Percentiles rank a stretch among this genome's conserved stretches.
These are phyloP conservation scores for Phytopythium boreale DNA, from an alignment of 352 stramenopile species.

Conservation along the genomic window DNA sequence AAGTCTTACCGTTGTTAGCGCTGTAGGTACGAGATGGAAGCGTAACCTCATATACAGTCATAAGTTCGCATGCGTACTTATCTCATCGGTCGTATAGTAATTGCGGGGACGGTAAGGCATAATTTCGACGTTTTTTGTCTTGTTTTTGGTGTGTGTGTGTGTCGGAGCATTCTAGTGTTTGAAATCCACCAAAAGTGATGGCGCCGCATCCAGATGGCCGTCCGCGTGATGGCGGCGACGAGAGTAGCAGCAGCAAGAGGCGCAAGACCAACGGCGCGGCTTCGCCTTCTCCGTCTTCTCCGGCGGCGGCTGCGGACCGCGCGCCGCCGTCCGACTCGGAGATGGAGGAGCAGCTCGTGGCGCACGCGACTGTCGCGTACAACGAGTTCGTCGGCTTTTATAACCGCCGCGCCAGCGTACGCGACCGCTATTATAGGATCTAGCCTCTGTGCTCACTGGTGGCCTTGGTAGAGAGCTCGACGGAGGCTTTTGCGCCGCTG, in stretches of 20 bases:
- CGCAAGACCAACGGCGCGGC: background rate
- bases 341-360: constrained; percentile 76
- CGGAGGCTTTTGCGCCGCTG: no score
- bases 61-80: background rate
- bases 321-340: constrained; percentile 28
- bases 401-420: constrained; percentile 55
- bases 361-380: constrained; percentile 52
- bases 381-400: constrained; percentile 70
- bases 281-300: background rate
- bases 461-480: background rate
- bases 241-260: background rate
- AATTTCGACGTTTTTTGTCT: no score
- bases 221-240: background rate
- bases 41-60: background rate
- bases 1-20: background rate
- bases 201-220: background rate
- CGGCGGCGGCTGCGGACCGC: background rate
- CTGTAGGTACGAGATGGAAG: background rate
- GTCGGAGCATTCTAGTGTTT: no score
- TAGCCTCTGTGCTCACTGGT: background rate
- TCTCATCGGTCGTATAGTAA: background rate
- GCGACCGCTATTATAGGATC: background rate
- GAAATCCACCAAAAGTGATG: background rate
- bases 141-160: no score
- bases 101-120: background rate